Percentiles rank a stretch among this genome's conserved stretches.
Evolutionary conservation across 352 stramenopile genomes (phyloP).

Genomic region (Lagenidium sp.): DNA sequence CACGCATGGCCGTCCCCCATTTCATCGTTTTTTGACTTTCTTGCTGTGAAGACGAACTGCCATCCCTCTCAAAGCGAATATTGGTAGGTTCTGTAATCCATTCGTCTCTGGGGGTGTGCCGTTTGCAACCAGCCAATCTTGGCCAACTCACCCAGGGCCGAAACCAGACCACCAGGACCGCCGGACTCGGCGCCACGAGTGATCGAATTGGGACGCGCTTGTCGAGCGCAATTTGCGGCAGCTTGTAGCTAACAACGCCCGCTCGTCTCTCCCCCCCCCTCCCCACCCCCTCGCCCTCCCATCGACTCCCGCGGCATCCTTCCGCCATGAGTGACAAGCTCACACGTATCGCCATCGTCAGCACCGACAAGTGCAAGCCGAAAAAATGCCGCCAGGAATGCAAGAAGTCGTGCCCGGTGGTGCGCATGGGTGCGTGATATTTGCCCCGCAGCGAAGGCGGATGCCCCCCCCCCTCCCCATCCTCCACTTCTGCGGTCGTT

Average conservation of each 20-base stretch:
- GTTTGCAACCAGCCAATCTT: slow-evolving; percentile 17
- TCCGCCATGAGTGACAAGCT: slow-evolving; percentile 83
- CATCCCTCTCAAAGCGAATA: too few relatives aligned
- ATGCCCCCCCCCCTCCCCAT: background rate
- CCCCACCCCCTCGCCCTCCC: background rate
- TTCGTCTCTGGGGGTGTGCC: slow-evolving; percentile 7
- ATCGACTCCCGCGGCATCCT: background rate
- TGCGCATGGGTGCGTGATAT: slow-evolving; percentile 87
- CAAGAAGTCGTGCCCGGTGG: slow-evolving; percentile 98
- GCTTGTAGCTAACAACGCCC: too few relatives aligned
- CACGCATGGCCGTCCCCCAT: too few relatives aligned
- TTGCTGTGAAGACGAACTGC: too few relatives aligned
- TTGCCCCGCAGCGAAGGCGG: background rate
- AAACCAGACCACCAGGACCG: too few relatives aligned
- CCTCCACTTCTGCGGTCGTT: background rate
- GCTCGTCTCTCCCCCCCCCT: background rate
- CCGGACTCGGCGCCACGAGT: too few relatives aligned
- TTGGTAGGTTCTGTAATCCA: too few relatives aligned
- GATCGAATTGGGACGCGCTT: too few relatives aligned
- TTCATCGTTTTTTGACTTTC: too few relatives aligned
- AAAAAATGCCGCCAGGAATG: slow-evolving; percentile 99
- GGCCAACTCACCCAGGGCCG: background rate
- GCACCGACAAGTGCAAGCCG: slow-evolving; percentile 98
- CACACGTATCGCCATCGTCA: slow-evolving; percentile 98
- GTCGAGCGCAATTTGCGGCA: too few relatives aligned